phyloP scores from a whole-genome alignment of 164 flowering plant genomes.

The Paratinospora sagittata region DNA sequence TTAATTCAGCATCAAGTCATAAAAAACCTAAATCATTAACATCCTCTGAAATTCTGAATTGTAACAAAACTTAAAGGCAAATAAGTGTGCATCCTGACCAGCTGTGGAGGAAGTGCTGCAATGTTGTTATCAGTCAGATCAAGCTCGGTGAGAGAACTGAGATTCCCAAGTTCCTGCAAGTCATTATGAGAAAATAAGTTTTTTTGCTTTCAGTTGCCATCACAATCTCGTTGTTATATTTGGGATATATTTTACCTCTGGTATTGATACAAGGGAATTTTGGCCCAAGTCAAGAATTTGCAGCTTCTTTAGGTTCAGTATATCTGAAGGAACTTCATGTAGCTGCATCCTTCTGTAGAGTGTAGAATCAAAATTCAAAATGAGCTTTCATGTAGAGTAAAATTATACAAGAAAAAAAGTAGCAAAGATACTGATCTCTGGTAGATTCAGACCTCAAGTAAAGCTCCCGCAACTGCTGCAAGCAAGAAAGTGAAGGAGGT shows the following conservation, averaged over 20 bases:
- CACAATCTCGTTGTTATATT: neutral
- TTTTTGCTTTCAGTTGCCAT: neutral
- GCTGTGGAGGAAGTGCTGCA: constrained; percentile 60
- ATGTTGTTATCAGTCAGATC: constrained; percentile 80
- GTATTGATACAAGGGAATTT: constrained; percentile 63
- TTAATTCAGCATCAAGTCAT: neutral
- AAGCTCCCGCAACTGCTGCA: constrained; percentile 78
- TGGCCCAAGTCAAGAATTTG: constrained; percentile 85
- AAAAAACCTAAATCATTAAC: neutral
- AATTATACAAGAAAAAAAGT: neutral
- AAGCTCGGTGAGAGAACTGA: constrained; percentile 68
- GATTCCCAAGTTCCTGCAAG: constrained; percentile 63
- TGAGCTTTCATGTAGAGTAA: neutral
- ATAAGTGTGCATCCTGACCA: constrained; percentile 43
- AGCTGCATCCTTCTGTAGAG: constrained; percentile 60
- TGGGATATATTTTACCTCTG: constrained; percentile 42
- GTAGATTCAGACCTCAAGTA: constrained; percentile 58
- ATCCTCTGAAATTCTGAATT: neutral
- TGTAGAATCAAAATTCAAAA: constrained; percentile 6
- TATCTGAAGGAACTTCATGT: constrained; percentile 55
- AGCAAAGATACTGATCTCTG: neutral
- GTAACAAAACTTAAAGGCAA: neutral
- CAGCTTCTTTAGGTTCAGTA: constrained; percentile 48
- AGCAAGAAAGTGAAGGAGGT: constrained; percentile 47
- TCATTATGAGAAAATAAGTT: constrained; percentile 13